Evolutionary conservation across 2,329 filamentous ascomycete species (phyloP).

Genomic region (Diaporthe australafricana): DNA sequence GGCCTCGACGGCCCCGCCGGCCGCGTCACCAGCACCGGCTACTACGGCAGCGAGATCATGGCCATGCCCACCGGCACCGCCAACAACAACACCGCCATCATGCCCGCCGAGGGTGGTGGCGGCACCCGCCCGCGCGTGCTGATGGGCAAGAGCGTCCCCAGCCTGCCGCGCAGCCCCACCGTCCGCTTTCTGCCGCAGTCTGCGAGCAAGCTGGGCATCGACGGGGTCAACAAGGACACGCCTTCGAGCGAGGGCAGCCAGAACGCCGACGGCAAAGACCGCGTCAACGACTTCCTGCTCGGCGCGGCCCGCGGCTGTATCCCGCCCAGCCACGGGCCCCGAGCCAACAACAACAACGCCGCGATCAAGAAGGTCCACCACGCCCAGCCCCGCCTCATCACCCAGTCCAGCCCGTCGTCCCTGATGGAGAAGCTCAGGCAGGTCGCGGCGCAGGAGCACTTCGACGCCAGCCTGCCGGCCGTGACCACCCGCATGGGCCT

Average conservation of each 20-base stretch:
- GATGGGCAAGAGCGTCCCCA: background rate
- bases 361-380: background rate
- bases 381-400: too few relatives aligned
- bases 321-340: too few relatives aligned
- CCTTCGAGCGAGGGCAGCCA: slow-evolving; percentile 24
- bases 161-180: slow-evolving; percentile 25
- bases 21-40: slow-evolving; percentile 15
- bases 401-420: background rate
- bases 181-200: slow-evolving; percentile 14
- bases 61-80: slow-evolving; percentile 10
- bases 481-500: slow-evolving; percentile 16
- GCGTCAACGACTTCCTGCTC: slow-evolving; percentile 27
- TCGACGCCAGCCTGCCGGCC: background rate
- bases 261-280: background rate
- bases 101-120: too few relatives aligned
- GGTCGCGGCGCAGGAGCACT: background rate
- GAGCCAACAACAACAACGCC: background rate
- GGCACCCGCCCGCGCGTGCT: slow-evolving; percentile 2
- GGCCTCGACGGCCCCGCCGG: slow-evolving; percentile 24
- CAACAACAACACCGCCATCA: background rate
- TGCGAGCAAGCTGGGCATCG: slow-evolving; percentile 26
- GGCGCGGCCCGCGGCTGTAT: background rate
- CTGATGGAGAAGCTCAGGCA: background rate
- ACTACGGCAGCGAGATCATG: slow-evolving; percentile 31
- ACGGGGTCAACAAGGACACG: background rate